Conservation (phyloP, 768 basidiomycete genomes). For the Tylopilus felleus region DNA sequence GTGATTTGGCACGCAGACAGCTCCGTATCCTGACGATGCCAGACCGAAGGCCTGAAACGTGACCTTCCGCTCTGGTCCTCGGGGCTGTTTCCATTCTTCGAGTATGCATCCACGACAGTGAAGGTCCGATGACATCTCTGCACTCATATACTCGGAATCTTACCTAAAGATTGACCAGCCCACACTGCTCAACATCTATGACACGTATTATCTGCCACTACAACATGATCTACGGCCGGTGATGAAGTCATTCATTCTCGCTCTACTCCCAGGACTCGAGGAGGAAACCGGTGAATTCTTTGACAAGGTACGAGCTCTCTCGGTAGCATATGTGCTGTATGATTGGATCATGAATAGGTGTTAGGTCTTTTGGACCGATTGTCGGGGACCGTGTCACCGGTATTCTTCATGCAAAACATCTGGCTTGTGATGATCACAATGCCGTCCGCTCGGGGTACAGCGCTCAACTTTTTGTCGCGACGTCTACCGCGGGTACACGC, state of each 20-base stretch:
- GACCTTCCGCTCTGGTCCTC: conserved; percentile 94
- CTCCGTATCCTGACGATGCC: conserved; percentile 9
- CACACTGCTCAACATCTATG: conserved; percentile 85
- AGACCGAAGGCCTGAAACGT: conserved; percentile 83
- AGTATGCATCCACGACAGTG: conserved; percentile 98
- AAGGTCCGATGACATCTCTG: conserved; percentile 51
- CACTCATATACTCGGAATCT: not conserved
- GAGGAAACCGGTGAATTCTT: conserved; percentile 98
- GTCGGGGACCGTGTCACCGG: conserved; percentile 76
- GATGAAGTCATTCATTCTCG: conserved; percentile 92
- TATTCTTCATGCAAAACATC: conserved; percentile 94
- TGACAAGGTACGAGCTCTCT: conserved; percentile 57
- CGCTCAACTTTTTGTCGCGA: conserved; percentile 82
- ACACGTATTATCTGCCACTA: conserved; percentile 87
- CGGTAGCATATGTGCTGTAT: not conserved
- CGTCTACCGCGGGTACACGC: conserved; percentile 68
- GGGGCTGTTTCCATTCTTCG: conserved; percentile 97
- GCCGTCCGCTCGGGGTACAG: conserved; percentile 78
- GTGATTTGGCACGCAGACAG: conserved; percentile 27
- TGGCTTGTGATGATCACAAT: conserved; percentile 93
- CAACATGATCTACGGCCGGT: conserved; percentile 78
- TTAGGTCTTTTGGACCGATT: conserved; percentile 75
- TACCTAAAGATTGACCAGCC: conserved; percentile 47
- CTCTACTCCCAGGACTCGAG: conserved; percentile 91
- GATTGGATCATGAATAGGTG: conserved; percentile 48